Conservation (phyloP, 2,329 filamentous ascomycete genomes). For the Fusarium clavum region DNA sequence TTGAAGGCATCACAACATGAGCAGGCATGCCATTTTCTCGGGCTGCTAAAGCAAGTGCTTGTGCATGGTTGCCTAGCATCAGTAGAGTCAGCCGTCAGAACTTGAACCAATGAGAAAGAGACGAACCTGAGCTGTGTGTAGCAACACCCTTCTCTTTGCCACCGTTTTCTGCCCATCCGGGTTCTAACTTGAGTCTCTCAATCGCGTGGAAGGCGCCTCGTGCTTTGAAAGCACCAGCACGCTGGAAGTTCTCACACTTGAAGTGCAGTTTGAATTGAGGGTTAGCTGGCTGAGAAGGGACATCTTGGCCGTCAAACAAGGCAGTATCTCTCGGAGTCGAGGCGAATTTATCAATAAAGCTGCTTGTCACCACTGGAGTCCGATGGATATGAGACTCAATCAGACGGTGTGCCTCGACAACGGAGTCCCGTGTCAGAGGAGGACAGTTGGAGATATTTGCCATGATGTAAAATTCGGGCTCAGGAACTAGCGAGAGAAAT, state of each 20-base stretch:
- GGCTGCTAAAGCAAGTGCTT: not conserved
- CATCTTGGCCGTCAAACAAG: rapidly evolving
- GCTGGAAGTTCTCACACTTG: constrained; percentile 9
- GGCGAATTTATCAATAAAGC: not conserved
- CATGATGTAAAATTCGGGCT: not conserved
- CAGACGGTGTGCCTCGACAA: not conserved
- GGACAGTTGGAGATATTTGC: not conserved
- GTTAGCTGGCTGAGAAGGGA: not conserved
- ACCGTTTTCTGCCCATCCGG: not conserved
- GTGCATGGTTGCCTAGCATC: not conserved
- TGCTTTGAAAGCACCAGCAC: not conserved
- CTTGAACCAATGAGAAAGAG: rapidly evolving
- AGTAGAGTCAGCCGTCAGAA: not conserved
- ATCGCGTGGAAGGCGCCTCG: not conserved
- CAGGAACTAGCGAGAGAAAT: rapidly evolving
- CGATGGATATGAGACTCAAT: not conserved
- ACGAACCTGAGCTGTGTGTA: constrained; percentile 1
- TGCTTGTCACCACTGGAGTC: constrained; percentile 3
- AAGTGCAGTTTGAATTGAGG: not conserved
- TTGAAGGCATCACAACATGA: constrained; percentile 7
- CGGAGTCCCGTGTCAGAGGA: constrained; percentile 5
- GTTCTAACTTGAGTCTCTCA: not conserved
- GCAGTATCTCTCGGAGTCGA: not conserved
- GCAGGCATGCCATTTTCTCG: constrained; percentile 2
- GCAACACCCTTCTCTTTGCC: not conserved